Base-by-base conservation (phyloP, 2,329 filamentous ascomycete genomes). In the Diaporthe sp. region DNA sequence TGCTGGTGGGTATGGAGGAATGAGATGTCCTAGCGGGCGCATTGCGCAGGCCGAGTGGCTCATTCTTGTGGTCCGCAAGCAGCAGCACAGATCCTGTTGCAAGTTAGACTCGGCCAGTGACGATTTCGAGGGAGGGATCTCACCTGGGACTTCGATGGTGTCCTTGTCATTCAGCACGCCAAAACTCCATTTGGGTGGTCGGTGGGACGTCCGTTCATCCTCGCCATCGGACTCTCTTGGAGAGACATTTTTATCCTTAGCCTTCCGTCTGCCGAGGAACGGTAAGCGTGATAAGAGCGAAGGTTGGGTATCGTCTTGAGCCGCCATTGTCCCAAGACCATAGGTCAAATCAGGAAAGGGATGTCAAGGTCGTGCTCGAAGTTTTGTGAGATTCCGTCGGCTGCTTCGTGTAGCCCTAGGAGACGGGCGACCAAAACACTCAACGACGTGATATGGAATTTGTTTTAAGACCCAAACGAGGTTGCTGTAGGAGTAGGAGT, bases 61-160 rank as follows among this genome's bases (percentile, higher is more conserved):
- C 88, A 79, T 92, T 91, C 76, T 87, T 87, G 77, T 90, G 84
- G 17, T 86, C 84, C 3, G 90, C 88, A 49, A 92, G 85, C 9
- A 92, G 84, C 46, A 92, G 82, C 4, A 92, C 89, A 17, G 91
- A 92, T 13, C 90, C 90, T 92, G 55, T 31, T 44, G n/a, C 70
- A 46, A 37, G 67, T 78, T 34, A 79, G 76, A 46, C 44, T 65
- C 72, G 7, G 13, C 60, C 31, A 62, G 34, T 3, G 15, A 25
- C 4, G 28, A 13, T 25, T 25, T 42, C 7, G 22, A 44, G 34
- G 3, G 34, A 34, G 17, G 7, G 22, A 28, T 53, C 89, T 78
- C 86, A 95, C 94, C 95, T 79, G 96, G 96, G 17, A 98, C 95
- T 84, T 98, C 94, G 77, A 97, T 94, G 0, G 95, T 98, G 75